phyloP scores from a whole-genome alignment of 306 rosid species.

The Dalbergia cochinchinensis region DNA sequence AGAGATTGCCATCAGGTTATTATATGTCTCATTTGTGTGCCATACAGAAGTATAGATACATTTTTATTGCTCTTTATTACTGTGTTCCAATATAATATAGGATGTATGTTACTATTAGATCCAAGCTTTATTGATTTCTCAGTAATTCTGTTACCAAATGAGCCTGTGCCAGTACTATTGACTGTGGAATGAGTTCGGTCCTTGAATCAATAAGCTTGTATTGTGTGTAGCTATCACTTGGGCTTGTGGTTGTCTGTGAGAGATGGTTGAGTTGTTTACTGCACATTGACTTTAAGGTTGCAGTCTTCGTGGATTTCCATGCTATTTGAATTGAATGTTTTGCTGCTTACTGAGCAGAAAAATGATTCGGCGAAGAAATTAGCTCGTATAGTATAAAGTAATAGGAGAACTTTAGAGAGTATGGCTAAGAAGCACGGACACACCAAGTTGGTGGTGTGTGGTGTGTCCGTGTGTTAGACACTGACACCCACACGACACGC shows the following conservation, averaged over 20 bases:
- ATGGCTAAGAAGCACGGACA: too few species aligned
- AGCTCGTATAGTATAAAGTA: conserved; percentile 2
- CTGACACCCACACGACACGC: too few species aligned
- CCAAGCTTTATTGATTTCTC: conserved; percentile 14
- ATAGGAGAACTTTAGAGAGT: conserved; percentile 4
- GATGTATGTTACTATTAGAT: conserved; percentile 26
- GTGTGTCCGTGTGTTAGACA: too few species aligned
- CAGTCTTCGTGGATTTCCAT: conserved; percentile 11
- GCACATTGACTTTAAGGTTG: neutral
- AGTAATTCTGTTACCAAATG: conserved; percentile 1
- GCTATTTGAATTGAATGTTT: conserved; percentile 21
- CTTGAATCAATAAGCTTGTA: conserved; percentile 34
- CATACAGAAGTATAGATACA: neutral
- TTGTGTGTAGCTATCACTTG: conserved; percentile 28
- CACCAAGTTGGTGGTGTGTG: too few species aligned
- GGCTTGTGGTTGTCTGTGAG: conserved; percentile 25
- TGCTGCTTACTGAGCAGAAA: neutral
- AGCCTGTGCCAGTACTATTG: conserved; percentile 17
- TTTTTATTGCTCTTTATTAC: conserved; percentile 8
- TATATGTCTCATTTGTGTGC: conserved; percentile 30
- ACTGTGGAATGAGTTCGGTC: conserved; percentile 17
- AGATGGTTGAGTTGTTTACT: conserved; percentile 32
- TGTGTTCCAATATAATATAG: conserved; percentile 20
- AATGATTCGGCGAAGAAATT: neutral
- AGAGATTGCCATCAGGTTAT: conserved; percentile 94